Percentiles rank a stretch among this genome's conserved stretches.
phyloP scores from a whole-genome alignment of 179 eudicot species.

The Spergularia azorica region DNA sequence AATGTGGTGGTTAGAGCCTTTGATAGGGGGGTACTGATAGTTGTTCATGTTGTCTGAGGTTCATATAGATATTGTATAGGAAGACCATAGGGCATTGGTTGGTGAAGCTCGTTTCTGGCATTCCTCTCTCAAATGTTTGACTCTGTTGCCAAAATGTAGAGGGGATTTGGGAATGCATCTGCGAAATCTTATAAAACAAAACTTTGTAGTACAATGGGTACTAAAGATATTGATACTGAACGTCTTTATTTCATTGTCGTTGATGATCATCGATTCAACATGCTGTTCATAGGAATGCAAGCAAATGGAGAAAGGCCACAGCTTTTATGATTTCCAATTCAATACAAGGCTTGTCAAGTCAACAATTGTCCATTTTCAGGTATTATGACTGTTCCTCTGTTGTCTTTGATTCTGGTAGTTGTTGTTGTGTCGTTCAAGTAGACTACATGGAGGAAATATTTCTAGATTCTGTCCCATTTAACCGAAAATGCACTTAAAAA shows the following conservation, averaged over 20 bases:
- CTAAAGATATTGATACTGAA: background rate
- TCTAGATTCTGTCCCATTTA: background rate
- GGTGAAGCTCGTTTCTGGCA: too few relatives aligned
- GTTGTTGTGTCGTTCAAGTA: background rate
- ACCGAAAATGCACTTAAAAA: background rate
- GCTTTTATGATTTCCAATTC: slow-evolving; percentile 73
- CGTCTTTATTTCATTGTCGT: slow-evolving; percentile 9
- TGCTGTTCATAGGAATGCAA: slow-evolving; percentile 52
- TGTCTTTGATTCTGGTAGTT: slow-evolving; percentile 1
- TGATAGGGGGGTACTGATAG: too few relatives aligned
- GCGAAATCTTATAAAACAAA: too few relatives aligned
- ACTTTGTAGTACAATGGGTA: background rate
- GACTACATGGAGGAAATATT: background rate
- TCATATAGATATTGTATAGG: too few relatives aligned
- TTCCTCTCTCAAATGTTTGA: too few relatives aligned
- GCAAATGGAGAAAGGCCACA: slow-evolving; percentile 63
- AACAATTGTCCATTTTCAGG: slow-evolving; percentile 98
- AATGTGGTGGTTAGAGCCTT: too few relatives aligned
- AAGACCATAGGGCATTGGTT: too few relatives aligned
- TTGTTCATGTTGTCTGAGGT: too few relatives aligned
- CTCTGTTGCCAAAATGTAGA: too few relatives aligned
- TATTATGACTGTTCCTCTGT: slow-evolving; percentile 30
- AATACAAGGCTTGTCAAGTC: slow-evolving; percentile 88
- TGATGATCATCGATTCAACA: background rate
- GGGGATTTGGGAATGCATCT: too few relatives aligned